Percentiles rank a stretch among this genome's conserved stretches.
Conservation (phyloP, 805 yeast genomes). For the Deakozyma indianensis region DNA sequence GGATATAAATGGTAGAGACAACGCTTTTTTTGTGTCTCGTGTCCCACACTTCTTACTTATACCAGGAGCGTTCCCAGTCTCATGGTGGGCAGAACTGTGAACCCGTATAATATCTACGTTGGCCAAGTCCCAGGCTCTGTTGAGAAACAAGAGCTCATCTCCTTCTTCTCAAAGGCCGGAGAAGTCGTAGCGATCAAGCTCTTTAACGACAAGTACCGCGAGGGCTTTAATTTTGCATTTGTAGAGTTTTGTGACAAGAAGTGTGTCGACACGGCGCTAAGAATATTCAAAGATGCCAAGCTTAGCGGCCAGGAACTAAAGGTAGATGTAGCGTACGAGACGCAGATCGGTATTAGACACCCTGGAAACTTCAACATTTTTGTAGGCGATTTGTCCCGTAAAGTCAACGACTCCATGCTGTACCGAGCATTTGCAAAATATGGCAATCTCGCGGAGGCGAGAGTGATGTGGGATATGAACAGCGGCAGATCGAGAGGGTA, state of each 20-base stretch:
- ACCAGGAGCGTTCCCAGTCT: slow-evolving; percentile 41
- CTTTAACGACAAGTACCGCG: slow-evolving; percentile 52
- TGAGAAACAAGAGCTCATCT: slow-evolving; percentile 50
- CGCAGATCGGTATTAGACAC: slow-evolving; percentile 46
- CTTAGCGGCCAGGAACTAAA: slow-evolving; percentile 41
- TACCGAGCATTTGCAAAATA: slow-evolving; percentile 41
- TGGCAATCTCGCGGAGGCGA: slow-evolving; percentile 59
- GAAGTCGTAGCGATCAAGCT: slow-evolving; percentile 52
- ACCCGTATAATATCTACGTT: slow-evolving; percentile 65
- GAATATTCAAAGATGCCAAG: slow-evolving; percentile 40
- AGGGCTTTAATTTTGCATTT: slow-evolving; percentile 68
- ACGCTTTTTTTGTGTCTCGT: neutral
- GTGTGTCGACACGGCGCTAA: slow-evolving; percentile 49
- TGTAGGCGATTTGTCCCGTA: slow-evolving; percentile 75
- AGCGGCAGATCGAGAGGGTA: slow-evolving; percentile 89
- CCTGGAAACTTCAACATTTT: slow-evolving; percentile 54
- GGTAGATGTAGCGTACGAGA: slow-evolving; percentile 76
- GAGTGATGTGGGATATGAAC: slow-evolving; percentile 98
- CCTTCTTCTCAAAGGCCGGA: slow-evolving; percentile 38
- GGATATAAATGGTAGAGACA: neutral
- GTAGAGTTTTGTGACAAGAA: slow-evolving; percentile 51
- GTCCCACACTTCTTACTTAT: slow-evolving; percentile 8
- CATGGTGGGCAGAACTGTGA: slow-evolving; percentile 68
- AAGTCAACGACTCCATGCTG: slow-evolving; percentile 66
- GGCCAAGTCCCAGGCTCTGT: slow-evolving; percentile 46